Evolutionary conservation across 1,284 basidiomycete genomes (phyloP), one percentile per base, ranked within the genome.

Genomic region (Veloboletus limbatus): DNA sequence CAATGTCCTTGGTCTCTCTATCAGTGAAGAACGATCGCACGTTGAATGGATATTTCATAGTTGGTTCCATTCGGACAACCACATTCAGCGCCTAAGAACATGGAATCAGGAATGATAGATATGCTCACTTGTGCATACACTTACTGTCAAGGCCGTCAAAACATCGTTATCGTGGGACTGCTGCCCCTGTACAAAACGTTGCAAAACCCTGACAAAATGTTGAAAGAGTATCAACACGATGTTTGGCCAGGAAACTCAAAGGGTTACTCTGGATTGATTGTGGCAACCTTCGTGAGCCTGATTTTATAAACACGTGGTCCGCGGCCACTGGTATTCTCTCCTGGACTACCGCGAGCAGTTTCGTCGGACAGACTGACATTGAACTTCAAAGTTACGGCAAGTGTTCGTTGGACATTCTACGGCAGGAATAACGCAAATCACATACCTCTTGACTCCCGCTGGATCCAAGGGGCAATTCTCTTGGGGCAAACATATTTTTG

Each of bases 11-110:
- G 10, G 73, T 79, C 54, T 85, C 87, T 3, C 67, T 64, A 47
- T 78, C 65, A 0, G 84, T 86, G 62, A 88, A 90, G 67, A 90
- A 89, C 0, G 85, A 87, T 2, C 84, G 75, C 9, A 81, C 75
- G 52, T 89, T 89, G 68, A 85, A 85, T 0, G 85, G 82, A 48
- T 83, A 85, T 26, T 75, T 76, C 69, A 82, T 68, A 1, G 76
- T 79, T 0, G 85, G 84, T 49, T 82, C 79, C 82, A 85, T 86
- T 13, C 86, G 76, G 27, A 88, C 76, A 13, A 85, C 81, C 25
- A 88, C 83, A 55, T 90, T 90, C 41, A 88, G 65, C 0, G 85
- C 82, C 82, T 87, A 47, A 40, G 10, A 35, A 34, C 35, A 45
- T 28, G 18, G 47, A 18, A 26, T 49, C 14, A 55, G 22, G 27